phyloP scores from a whole-genome alignment of 371 early-diverging fungal genomes.

The Mucor piriformis region DNA sequence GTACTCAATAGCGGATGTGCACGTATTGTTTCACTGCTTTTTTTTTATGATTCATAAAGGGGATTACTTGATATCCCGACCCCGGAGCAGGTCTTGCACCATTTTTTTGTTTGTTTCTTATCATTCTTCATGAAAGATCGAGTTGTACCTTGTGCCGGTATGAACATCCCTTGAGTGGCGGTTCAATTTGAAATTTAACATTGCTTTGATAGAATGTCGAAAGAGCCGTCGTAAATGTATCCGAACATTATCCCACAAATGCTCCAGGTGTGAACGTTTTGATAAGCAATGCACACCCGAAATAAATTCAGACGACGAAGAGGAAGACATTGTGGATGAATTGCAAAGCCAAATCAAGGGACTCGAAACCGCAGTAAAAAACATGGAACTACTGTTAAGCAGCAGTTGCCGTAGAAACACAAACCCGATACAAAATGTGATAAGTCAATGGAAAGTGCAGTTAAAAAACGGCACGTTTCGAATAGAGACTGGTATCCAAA shows the following conservation, averaged over 20 bases:
- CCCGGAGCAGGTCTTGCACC: neutral
- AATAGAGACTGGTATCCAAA: conserved; percentile 26
- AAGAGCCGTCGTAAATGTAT: conserved; percentile 21
- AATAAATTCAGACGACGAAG: neutral
- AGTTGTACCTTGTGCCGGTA: conserved; percentile 17
- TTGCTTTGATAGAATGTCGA: conserved; percentile 21
- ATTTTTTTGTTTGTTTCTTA: neutral
- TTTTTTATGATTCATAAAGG: too few species aligned
- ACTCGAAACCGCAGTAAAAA: neutral
- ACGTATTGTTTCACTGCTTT: too few species aligned
- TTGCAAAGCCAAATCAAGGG: neutral
- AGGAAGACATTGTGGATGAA: too few species aligned
- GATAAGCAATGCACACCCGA: conserved; percentile 6
- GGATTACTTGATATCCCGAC: too few species aligned
- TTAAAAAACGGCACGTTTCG: conserved; percentile 17
- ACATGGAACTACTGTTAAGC: neutral
- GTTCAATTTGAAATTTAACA: too few species aligned
- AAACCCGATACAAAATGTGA: neutral
- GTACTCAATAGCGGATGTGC: too few species aligned
- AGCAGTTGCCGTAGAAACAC: neutral
- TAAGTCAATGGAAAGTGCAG: conserved; percentile 9
- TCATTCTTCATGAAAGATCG: conserved; percentile 7
- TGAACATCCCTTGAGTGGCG: neutral
- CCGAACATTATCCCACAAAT: neutral
- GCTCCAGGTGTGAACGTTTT: conserved; percentile 12